A percentile compares a stretch with the other conserved stretches of the same genome.
Evolutionary conservation across 2,329 filamentous ascomycete genomes (phyloP).

Genomic region (Colletotrichum aenigma): DNA sequence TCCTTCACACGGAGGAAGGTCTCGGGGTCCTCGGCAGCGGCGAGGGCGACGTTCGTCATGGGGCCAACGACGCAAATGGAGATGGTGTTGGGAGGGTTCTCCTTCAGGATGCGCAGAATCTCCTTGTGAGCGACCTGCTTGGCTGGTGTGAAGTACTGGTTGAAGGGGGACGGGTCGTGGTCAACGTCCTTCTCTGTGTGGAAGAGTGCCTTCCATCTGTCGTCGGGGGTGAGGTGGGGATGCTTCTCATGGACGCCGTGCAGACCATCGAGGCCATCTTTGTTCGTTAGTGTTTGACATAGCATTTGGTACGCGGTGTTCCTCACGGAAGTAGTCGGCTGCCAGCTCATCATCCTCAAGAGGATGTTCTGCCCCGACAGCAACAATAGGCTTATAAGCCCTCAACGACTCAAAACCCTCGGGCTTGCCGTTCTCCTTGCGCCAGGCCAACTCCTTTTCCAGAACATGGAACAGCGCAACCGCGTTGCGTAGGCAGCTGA

Average conservation of each 20-base stretch:
- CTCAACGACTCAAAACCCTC: slow-evolving; percentile 77
- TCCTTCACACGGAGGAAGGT: slow-evolving; percentile 90
- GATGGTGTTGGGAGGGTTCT: slow-evolving; percentile 83
- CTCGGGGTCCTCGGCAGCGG: slow-evolving; percentile 86
- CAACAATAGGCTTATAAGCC: slow-evolving; percentile 79
- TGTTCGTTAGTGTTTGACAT: background rate
- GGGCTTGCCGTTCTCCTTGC: slow-evolving; percentile 68
- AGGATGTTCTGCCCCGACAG: slow-evolving; percentile 85
- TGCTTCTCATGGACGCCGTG: slow-evolving; percentile 77
- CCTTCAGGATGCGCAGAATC: slow-evolving; percentile 83
- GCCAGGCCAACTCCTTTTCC: slow-evolving; percentile 87
- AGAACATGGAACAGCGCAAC: slow-evolving; percentile 91
- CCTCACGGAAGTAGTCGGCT: slow-evolving; percentile 86
- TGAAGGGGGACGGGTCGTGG: slow-evolving; percentile 40
- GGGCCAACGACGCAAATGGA: slow-evolving; percentile 92
- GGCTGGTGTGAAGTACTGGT: slow-evolving; percentile 76
- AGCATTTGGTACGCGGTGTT: background rate
- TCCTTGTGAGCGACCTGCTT: slow-evolving; percentile 77
- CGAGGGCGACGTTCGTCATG: slow-evolving; percentile 90
- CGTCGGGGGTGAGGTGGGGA: slow-evolving; percentile 74
- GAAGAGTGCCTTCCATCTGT: slow-evolving; percentile 77
- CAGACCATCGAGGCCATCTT: slow-evolving; percentile 78
- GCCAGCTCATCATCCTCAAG: slow-evolving; percentile 81
- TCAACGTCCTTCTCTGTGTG: slow-evolving; percentile 36
- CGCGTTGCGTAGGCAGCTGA: slow-evolving; percentile 83